These are phyloP conservation scores for Fusarium gaditjirri DNA, from an alignment of 2,329 filamentous ascomycete genomes.

Conservation along the genomic window DNA sequence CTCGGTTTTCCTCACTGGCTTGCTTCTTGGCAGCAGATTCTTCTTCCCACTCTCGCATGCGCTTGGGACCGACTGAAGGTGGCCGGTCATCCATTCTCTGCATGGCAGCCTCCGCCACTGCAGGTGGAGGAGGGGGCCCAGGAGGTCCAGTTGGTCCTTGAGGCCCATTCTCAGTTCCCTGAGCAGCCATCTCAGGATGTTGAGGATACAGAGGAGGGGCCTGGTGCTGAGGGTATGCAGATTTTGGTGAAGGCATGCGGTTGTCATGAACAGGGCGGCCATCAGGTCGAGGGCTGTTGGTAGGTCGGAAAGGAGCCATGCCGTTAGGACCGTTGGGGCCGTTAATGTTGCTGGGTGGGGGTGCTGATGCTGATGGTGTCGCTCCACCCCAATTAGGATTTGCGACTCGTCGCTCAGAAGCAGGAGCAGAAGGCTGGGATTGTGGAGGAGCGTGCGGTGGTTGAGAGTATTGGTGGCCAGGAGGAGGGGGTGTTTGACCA, in stretches of 20 bases:
- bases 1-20: constrained; percentile 86
- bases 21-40: constrained; percentile 84
- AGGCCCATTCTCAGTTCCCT: constrained; percentile 67
- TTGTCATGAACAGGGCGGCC: constrained; percentile 85
- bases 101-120: constrained; percentile 72
- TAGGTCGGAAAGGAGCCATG: constrained; percentile 76
- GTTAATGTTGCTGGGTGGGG: constrained; percentile 52
- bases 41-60: constrained; percentile 92
- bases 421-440: constrained; percentile 60
- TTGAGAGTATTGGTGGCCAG: constrained; percentile 59
- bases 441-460: constrained; percentile 63
- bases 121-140: constrained; percentile 58
- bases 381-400: constrained; percentile 71
- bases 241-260: constrained; percentile 90
- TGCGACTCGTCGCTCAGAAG: constrained; percentile 62
- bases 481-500: constrained; percentile 55
- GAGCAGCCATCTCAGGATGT: constrained; percentile 70
- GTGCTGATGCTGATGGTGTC: constrained; percentile 55
- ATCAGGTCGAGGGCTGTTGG: constrained; percentile 84
- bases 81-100: constrained; percentile 76
- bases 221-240: constrained; percentile 83
- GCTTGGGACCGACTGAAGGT: constrained; percentile 82
- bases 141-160: constrained; percentile 43
- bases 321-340: constrained; percentile 55
- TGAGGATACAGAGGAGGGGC: constrained; percentile 69